A percentile compares a stretch with the other conserved stretches of the same genome.
Conservation (phyloP, 805 yeast species). For the Ascoidea asiatica region DNA sequence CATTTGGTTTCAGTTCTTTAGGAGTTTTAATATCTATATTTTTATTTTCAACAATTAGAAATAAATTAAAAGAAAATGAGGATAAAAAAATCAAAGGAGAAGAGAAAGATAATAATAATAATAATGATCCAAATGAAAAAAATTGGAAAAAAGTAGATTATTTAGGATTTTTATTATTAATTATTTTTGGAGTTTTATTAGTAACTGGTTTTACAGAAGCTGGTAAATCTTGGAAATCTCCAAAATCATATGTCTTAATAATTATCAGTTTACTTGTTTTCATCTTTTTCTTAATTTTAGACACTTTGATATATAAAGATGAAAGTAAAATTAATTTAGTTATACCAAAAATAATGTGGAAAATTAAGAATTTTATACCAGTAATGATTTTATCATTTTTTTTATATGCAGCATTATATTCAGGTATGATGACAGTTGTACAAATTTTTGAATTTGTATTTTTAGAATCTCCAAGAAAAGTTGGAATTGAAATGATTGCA, state of each 20-base stretch:
- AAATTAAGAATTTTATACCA: too few relatives aligned
- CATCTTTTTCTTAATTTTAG: constrained; percentile 17
- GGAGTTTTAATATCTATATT: constrained; percentile 13
- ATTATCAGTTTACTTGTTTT: constrained; percentile 37
- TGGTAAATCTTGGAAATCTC: constrained; percentile 5
- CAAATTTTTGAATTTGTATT: too few relatives aligned
- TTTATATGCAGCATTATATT: too few relatives aligned
- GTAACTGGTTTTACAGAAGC: constrained; percentile 16
- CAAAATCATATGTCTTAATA: constrained; percentile 26
- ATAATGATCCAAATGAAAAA: constrained; percentile 14
- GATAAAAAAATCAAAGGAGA: constrained; percentile 8
- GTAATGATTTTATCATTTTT: too few relatives aligned
- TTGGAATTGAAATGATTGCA: too few relatives aligned
- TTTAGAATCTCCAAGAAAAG: too few relatives aligned
- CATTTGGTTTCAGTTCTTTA: constrained; percentile 11
- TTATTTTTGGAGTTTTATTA: constrained; percentile 27
- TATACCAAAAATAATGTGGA: too few relatives aligned
- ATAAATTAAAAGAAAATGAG: constrained; percentile 14
- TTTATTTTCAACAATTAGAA: constrained; percentile 19
- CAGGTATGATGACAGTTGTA: constrained; percentile 21
- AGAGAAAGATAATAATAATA: constrained; percentile 20
- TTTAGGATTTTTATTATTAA: constrained; percentile 19
- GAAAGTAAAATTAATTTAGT: constrained; percentile 8
- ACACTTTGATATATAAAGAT: constrained; percentile 13
- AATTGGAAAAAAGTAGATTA: not conserved